phyloP scores from a whole-genome alignment of 1,284 basidiomycete species.

The Ceratobasidium sp. region DNA sequence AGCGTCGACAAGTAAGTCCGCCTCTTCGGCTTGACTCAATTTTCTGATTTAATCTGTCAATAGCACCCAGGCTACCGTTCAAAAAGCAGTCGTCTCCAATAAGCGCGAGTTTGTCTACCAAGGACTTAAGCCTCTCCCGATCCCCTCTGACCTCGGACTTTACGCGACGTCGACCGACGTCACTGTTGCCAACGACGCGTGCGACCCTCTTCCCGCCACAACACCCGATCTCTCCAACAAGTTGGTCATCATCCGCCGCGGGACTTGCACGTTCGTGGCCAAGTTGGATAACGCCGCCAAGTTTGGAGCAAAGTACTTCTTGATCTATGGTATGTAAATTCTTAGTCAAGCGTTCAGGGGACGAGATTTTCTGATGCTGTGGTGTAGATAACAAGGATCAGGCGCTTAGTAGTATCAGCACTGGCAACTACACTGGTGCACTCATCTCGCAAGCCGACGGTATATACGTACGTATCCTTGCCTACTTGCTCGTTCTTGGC shows the following conservation, averaged over 20 bases:
- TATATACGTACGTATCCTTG: constrained; percentile 52
- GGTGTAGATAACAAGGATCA: constrained; percentile 17
- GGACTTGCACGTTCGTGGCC: constrained; percentile 62
- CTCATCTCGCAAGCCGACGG: constrained; percentile 46
- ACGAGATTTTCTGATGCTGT: background rate
- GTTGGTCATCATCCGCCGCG: constrained; percentile 63
- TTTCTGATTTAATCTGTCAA: background rate
- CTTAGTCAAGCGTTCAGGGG: background rate
- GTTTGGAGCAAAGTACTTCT: constrained; percentile 60
- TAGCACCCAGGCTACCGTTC: background rate
- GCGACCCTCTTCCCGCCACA: constrained; percentile 61
- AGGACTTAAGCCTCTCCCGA: constrained; percentile 44
- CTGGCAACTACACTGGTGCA: constrained; percentile 51
- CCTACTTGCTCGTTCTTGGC: constrained; percentile 50
- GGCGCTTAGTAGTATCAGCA: constrained; percentile 46
- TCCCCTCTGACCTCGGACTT: constrained; percentile 39
- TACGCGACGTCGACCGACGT: constrained; percentile 50
- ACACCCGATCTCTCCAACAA: constrained; percentile 64
- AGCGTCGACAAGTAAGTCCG: constrained; percentile 44
- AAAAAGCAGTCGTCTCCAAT: constrained; percentile 38
- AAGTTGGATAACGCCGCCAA: constrained; percentile 63
- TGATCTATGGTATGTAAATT: constrained; percentile 59
- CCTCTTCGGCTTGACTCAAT: background rate
- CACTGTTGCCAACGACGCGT: constrained; percentile 60
- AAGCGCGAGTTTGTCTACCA: constrained; percentile 44